phyloP scores from a whole-genome alignment of 176 grass and related monocot species.

The Echinochloa phyllopogon region DNA sequence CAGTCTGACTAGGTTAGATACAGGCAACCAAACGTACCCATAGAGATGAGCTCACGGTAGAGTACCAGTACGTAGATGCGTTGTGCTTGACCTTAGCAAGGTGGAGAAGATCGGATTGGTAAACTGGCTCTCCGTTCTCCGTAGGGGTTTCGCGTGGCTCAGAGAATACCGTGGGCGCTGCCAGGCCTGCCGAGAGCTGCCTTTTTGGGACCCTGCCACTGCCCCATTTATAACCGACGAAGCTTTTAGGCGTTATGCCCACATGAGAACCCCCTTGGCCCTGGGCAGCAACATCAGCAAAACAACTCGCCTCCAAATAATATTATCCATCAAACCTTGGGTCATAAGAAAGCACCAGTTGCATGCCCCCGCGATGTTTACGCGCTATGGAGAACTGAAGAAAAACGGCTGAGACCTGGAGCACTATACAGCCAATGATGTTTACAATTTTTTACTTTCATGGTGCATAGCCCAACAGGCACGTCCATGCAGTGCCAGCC shows the following conservation, averaged over 20 bases:
- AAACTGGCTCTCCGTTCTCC: too few relatives aligned
- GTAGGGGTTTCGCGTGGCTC: too few relatives aligned
- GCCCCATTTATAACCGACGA: not conserved
- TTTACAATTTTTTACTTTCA: not conserved
- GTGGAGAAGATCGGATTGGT: too few relatives aligned
- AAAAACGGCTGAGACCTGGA: not conserved
- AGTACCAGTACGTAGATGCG: too few relatives aligned
- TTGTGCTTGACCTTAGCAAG: too few relatives aligned
- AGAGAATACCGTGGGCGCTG: too few relatives aligned
- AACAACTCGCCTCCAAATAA: too few relatives aligned
- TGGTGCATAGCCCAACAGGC: not conserved
- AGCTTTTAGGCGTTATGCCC: not conserved
- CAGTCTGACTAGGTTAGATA: too few relatives aligned
- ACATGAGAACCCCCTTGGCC: constrained; percentile 8
- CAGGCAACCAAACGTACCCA: too few relatives aligned
- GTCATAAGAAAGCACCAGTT: constrained; percentile 1
- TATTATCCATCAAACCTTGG: not conserved
- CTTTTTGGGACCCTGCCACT: constrained; percentile 1
- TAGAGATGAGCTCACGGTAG: too few relatives aligned
- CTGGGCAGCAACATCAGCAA: not conserved
- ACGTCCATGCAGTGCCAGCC: not conserved
- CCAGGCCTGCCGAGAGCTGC: not conserved
- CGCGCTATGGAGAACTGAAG: constrained; percentile 8
- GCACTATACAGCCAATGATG: not conserved
- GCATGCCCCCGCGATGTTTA: not conserved